These are phyloP conservation scores for Alternaria ethzedia DNA, from an alignment of 2,329 filamentous ascomycete genomes.

Conservation along the genomic window DNA sequence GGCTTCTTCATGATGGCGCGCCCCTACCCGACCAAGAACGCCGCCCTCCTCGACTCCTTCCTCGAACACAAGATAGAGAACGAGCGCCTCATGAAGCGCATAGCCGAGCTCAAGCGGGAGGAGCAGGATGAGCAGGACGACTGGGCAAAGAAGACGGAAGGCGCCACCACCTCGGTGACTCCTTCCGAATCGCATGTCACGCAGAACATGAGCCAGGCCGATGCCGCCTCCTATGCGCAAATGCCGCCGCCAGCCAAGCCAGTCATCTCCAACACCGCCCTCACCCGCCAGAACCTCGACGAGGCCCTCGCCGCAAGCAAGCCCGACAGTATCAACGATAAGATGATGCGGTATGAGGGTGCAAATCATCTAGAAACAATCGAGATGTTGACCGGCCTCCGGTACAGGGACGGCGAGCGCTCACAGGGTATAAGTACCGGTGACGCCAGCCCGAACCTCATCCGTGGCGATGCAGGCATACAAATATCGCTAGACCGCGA, in stretches of 20 bases:
- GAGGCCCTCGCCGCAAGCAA: slow-evolving; percentile 69
- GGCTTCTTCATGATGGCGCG: slow-evolving; percentile 94
- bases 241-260: slow-evolving; percentile 74
- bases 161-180: slow-evolving; percentile 46
- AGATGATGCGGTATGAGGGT: slow-evolving; percentile 82
- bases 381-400: slow-evolving; percentile 88
- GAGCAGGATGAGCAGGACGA: slow-evolving; percentile 80
- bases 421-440: slow-evolving; percentile 88
- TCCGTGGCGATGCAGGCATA: slow-evolving; percentile 86
- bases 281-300: slow-evolving; percentile 82
- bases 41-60: slow-evolving; percentile 85
- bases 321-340: slow-evolving; percentile 80
- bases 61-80: slow-evolving; percentile 98
- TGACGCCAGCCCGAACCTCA: slow-evolving; percentile 77
- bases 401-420: slow-evolving; percentile 87
- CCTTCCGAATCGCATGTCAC: slow-evolving; percentile 50
- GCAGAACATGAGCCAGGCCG: slow-evolving; percentile 44
- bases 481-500: slow-evolving; percentile 83
- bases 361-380: slow-evolving; percentile 80
- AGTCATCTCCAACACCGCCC: slow-evolving; percentile 66
- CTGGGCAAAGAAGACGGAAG: slow-evolving; percentile 65
- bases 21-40: slow-evolving; percentile 88
- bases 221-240: slow-evolving; percentile 54
- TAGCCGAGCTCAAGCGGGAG: slow-evolving; percentile 83
- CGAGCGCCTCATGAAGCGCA: slow-evolving; percentile 81